A percentile compares a stretch with the other conserved stretches of the same genome.
These are phyloP conservation scores for Botrytis cinerea DNA, from an alignment of 2,329 filamentous ascomycete species.

Conservation along the genomic window DNA sequence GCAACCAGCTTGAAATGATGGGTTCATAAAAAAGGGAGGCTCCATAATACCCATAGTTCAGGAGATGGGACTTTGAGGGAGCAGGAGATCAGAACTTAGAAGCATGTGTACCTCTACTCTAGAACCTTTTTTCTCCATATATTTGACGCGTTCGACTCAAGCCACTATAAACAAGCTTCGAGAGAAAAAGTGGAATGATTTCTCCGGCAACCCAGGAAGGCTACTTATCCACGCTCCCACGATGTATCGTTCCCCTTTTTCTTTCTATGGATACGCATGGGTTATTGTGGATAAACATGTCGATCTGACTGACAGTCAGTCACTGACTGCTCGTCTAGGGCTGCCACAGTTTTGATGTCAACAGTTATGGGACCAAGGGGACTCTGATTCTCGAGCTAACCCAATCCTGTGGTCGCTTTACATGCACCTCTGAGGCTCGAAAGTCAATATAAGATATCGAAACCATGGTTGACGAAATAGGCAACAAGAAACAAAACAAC, in stretches of 20 bases:
- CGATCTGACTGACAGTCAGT: slow-evolving; percentile 3
- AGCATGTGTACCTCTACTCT: slow-evolving; percentile 8
- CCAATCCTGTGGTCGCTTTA: background rate
- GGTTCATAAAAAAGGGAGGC: background rate
- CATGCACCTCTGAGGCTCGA: slow-evolving; percentile 6
- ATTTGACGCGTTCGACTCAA: slow-evolving; percentile 10
- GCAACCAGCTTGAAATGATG: slow-evolving; percentile 3
- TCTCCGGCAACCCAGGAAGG: background rate
- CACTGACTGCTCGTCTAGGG: slow-evolving; percentile 1
- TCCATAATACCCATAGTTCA: background rate
- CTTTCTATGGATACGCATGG: background rate
- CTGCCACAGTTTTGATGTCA: slow-evolving; percentile 4
- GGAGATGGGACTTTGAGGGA: slow-evolving; percentile 1
- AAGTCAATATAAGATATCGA: slow-evolving; percentile 3
- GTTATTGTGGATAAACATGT: slow-evolving; percentile 4
- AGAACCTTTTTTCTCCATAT: slow-evolving; percentile 15
- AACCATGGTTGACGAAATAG: background rate
- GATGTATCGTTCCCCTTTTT: background rate
- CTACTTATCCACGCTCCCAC: background rate
- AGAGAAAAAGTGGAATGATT: slow-evolving; percentile 13
- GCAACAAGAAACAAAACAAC: background rate
- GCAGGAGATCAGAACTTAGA: slow-evolving; percentile 4
- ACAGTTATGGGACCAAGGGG: background rate
- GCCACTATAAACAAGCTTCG: background rate
- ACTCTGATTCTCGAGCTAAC: background rate